Evolutionary conservation across 768 basidiomycete genomes (phyloP).

Genomic region (Leccinum subtestaceum): DNA sequence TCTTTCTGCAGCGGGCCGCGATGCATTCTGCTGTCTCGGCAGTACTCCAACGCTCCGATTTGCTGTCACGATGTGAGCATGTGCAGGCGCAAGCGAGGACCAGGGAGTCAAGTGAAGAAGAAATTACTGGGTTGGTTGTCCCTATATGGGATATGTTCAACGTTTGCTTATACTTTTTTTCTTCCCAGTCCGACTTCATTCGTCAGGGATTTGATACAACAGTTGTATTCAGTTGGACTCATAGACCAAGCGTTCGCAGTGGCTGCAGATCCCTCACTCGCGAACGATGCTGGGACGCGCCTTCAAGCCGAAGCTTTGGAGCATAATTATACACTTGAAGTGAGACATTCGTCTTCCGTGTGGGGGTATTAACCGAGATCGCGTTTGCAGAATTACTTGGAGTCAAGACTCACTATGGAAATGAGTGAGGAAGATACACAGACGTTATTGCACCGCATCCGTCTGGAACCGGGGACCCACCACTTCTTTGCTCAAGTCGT

Average conservation of each 20-base stretch:
- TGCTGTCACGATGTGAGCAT: slow-evolving; percentile 54
- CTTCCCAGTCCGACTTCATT: slow-evolving; percentile 23
- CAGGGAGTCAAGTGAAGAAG: slow-evolving; percentile 23
- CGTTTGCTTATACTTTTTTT: slow-evolving; percentile 9
- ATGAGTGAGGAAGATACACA: slow-evolving; percentile 37
- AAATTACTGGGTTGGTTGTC: slow-evolving; percentile 15
- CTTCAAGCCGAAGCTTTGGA: slow-evolving; percentile 62
- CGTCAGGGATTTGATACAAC: slow-evolving; percentile 41
- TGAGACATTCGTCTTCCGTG: slow-evolving; percentile 24
- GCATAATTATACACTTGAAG: slow-evolving; percentile 55
- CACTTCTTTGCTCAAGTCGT: slow-evolving; percentile 53
- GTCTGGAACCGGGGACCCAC: slow-evolving; percentile 57
- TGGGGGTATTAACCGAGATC: slow-evolving; percentile 6
- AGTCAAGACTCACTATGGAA: slow-evolving; percentile 57
- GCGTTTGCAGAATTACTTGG: slow-evolving; percentile 41
- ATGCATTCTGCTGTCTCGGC: slow-evolving; percentile 51
- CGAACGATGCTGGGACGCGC: slow-evolving; percentile 46
- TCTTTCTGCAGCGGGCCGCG: slow-evolving; percentile 34
- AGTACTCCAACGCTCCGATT: slow-evolving; percentile 49
- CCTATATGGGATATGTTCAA: background rate
- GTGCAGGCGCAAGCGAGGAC: slow-evolving; percentile 35
- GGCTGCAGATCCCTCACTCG: slow-evolving; percentile 50
- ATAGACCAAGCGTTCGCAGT: slow-evolving; percentile 51
- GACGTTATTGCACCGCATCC: slow-evolving; percentile 39
- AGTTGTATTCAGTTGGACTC: slow-evolving; percentile 51